A percentile compares a stretch with the other conserved stretches of the same genome.
phyloP scores from a whole-genome alignment of 2,329 filamentous ascomycete species.

The Penicillium sp. region DNA sequence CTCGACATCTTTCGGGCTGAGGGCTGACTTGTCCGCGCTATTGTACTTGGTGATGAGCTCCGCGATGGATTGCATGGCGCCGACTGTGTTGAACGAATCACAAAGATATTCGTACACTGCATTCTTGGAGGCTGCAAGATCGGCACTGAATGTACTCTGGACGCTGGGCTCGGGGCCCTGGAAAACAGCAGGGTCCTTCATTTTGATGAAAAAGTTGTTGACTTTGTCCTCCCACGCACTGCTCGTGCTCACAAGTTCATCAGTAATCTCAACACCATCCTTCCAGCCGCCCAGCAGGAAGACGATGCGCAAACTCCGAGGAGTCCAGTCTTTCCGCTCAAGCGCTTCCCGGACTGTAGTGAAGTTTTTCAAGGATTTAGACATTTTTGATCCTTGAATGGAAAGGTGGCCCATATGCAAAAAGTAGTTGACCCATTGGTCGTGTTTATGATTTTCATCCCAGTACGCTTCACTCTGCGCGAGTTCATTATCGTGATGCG shows the following conservation, averaged over 20 bases:
- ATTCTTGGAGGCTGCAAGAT: constrained; percentile 51
- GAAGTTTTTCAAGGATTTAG: constrained; percentile 92
- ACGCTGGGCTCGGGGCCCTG: constrained; percentile 17
- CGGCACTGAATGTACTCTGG: constrained; percentile 40
- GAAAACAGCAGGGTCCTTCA: constrained; percentile 43
- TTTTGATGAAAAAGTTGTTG: constrained; percentile 62
- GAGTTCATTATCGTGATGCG: constrained; percentile 88
- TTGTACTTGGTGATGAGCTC: constrained; percentile 76
- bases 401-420: constrained; percentile 89
- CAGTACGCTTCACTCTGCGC: constrained; percentile 87
- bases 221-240: constrained; percentile 74
- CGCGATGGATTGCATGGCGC: constrained; percentile 70
- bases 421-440: constrained; percentile 92
- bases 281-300: constrained; percentile 87
- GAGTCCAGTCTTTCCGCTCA: constrained; percentile 61
- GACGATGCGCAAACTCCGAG: constrained; percentile 73
- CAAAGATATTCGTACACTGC: constrained; percentile 61
- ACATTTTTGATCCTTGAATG: constrained; percentile 92
- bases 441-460: constrained; percentile 30
- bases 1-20: constrained; percentile 46
- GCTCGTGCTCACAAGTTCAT: constrained; percentile 68
- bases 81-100: constrained; percentile 83
- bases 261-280: constrained; percentile 84
- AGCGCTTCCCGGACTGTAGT: constrained; percentile 85
- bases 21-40: constrained; percentile 42